Percentiles rank a stretch among this genome's conserved stretches.
These are phyloP conservation scores for Rhizophagus prolifer DNA, from an alignment of 192 early-diverging fungal genomes.

Conservation along the genomic window DNA sequence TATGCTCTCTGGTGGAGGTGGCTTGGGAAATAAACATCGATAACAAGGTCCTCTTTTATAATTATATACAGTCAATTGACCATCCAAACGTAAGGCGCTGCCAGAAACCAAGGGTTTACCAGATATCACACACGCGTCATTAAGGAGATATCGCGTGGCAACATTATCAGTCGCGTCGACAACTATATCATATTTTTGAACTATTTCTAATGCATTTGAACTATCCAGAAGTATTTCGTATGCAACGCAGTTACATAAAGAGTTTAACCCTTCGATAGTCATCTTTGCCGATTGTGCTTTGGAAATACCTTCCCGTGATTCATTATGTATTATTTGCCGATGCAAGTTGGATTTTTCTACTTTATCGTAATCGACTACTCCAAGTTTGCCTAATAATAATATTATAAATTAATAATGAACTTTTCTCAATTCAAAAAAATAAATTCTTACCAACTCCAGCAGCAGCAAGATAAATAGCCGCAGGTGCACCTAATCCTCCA, in stretches of 20 bases:
- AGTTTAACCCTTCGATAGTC: conserved; percentile 63
- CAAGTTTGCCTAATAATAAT: conserved; percentile 50
- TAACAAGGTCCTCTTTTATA: conserved; percentile 91
- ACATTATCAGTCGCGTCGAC: conserved; percentile 95
- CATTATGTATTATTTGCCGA: conserved; percentile 90
- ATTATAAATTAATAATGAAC: background rate
- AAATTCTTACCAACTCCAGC: conserved; percentile 70
- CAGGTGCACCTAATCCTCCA: conserved; percentile 93
- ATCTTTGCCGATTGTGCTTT: conserved; percentile 80
- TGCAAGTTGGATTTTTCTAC: conserved; percentile 93
- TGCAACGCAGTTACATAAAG: conserved; percentile 58
- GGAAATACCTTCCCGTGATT: conserved; percentile 59
- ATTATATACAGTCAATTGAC: conserved; percentile 96
- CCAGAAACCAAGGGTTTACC: conserved; percentile 85
- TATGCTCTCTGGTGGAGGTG: conserved; percentile 86
- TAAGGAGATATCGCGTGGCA: conserved; percentile 91
- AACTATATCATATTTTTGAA: conserved; percentile 77
- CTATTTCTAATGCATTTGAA: conserved; percentile 75
- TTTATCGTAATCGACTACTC: conserved; percentile 89
- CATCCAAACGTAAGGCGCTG: conserved; percentile 87
- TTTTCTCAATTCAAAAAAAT: background rate
- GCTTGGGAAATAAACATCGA: conserved; percentile 90
- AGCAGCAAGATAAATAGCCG: conserved; percentile 83
- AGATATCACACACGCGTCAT: conserved; percentile 87
- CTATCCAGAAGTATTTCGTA: conserved; percentile 77